Base-by-base conservation (phyloP, 148 eudicot genomes). In the Rhododendron kiyosumense region DNA sequence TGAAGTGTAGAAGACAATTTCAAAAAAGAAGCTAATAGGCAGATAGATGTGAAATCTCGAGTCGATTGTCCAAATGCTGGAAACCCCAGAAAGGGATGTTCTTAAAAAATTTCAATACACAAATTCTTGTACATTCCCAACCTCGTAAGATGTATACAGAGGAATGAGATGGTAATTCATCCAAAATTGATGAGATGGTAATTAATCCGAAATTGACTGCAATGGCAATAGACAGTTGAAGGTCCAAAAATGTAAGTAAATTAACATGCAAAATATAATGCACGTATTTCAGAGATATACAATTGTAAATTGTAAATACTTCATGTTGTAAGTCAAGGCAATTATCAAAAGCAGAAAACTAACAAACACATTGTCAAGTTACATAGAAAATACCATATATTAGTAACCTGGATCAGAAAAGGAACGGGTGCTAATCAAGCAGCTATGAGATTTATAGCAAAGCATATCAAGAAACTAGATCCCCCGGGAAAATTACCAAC, bases 401-500 rank as follows among this genome's bases (percentile, higher is more conserved):
- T 46, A 46, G 49, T 78, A 46, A 34, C 57, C 12, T 5, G 17
- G 17, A 78, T 78, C 9, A 78, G 34, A 26, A 46, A 78, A 46
- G 32, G 17, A 45, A 6, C 52, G 46, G 73, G 28, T 24, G 73
- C 41, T 17, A 83, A 84, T 52, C 51, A n/a, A 75, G 57, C 10
- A 76, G 86, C 30, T 84, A 61, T 51, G 18, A 20, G 43, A 79
- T n/a, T 74, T 36, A 67, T 32, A 77, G 26, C 41, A 59, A 80
- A n/a, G 65, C 73, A 30, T 26, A 49, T 18, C 45, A 46, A 76
- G 28, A 71, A 86, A 83, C 4, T 49, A 83, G 22, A 49, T 43
- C 28, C 63, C 17, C 61, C 2, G 18, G 26, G 38, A 52, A 86
- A 34, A 84, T 57, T 24, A 87, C 98, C 74, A 84, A 93, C 99